Percentiles rank a stretch among this genome's conserved stretches.
phyloP scores from a whole-genome alignment of 352 stramenopile genomes.

The Pythium diclinum region DNA sequence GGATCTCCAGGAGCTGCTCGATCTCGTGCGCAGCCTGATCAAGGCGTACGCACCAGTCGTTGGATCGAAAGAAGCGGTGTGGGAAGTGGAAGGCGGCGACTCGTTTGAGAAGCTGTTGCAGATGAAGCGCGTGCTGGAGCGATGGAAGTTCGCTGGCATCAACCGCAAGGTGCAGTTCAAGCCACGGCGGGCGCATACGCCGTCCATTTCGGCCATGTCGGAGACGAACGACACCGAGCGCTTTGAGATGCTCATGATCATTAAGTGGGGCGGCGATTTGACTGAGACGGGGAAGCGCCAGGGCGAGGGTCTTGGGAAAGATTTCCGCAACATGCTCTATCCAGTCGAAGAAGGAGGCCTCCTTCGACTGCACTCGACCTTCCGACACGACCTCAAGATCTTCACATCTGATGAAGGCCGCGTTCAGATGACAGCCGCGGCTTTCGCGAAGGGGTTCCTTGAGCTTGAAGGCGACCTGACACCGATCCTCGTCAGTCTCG shows the following conservation, averaged over 20 bases:
- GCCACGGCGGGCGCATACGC: conserved; percentile 60
- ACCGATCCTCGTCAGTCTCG: conserved; percentile 98
- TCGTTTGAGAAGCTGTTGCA: conserved; percentile 92
- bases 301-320: conserved; percentile 92
- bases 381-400: conserved; percentile 99
- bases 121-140: conserved; percentile 95
- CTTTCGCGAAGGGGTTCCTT: conserved; percentile 98
- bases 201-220: conserved; percentile 26
- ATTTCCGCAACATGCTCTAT: conserved; percentile 90
- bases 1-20: conserved; percentile 78
- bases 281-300: conserved; percentile 97
- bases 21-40: conserved; percentile 76
- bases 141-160: conserved; percentile 96
- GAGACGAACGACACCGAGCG: conserved; percentile 37
- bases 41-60: conserved; percentile 77
- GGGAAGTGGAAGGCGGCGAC: conserved; percentile 82
- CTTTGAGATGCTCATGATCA: conserved; percentile 95
- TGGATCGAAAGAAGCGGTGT: conserved; percentile 80
- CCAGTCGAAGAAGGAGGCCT: conserved; percentile 92
- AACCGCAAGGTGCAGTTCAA: conserved; percentile 96
- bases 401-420: conserved; percentile 99
- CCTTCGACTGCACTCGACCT: conserved; percentile 98
- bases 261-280: conserved; percentile 99
- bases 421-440: conserved; percentile 99
- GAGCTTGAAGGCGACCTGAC: conserved; percentile 99